Evolutionary conservation across 129 eudicot genomes (phyloP), one percentile per base, ranked within the genome.

Genomic region (Deinandra increscens): DNA sequence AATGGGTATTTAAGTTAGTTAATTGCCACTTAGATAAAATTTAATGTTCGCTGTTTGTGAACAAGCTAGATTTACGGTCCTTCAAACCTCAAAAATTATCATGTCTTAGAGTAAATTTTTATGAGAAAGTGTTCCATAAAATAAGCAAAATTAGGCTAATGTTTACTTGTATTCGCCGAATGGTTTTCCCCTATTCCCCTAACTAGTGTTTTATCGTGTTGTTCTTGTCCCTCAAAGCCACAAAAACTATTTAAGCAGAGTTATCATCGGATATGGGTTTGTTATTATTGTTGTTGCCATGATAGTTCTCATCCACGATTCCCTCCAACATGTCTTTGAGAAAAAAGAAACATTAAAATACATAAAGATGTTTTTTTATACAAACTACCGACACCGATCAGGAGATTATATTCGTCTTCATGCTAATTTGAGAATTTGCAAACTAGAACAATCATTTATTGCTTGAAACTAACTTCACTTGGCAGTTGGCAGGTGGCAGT

Each of bases 281-380:
- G 86, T 89, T 78, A 79, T 69, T 80, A 68, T 75, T 55, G 73
- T 70, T 88, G 87, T 68, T 85, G 81, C 71, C 84, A 79, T 77
- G 72, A 79, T 83, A 78, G 82, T 54, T 77, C 81, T 70, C 89
- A 76, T 59, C 60, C 68, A 72, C 80, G 74, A 74, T 76, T 84
- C 83, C 85, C 85, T 90, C 85, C 60, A 71, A 33, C 77, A 69
- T 78, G 83, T 82, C 71, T 64, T 79, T 75, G 13, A 53, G 53
- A 17, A 43, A n/a, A 50, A 41, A 15, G 6, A 26, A 54, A 50
- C 19, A 38, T 55, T 22, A 38, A 22, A 18, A 5, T 36, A 18
- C 53, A 46, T 46, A n/a, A 46, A 46, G 5, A 46, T n/a, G 4
- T n/a, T 14, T 23, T 11, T 26, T n/a, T 66, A 49, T 36, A 26